Evolutionary conservation across 23 red algal genomes (phyloP), one percentile per base, ranked within the genome.

Genomic region (Cyanidiococcus yangmingshanensis): DNA sequence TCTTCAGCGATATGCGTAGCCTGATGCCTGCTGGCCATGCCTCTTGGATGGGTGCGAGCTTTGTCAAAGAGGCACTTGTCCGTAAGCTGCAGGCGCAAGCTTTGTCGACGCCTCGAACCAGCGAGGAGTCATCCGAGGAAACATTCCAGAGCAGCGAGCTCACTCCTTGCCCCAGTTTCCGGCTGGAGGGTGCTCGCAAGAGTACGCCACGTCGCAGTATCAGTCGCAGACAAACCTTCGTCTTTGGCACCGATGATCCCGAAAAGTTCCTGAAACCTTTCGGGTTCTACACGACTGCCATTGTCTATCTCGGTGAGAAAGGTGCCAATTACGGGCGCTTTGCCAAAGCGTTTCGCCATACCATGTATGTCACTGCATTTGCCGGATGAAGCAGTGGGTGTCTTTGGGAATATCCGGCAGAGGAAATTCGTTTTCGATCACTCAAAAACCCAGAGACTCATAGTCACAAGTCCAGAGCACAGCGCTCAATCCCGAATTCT

Each of bases 241-340:
- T 38, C 0, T 79, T 67, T 33, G 75, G 67, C 24, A 88, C 82
- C 21, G 78, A 79, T 32, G 85, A 82, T 82, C 85, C 85, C 7
- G 67, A 82, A 17, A 40, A 31, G 0, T 82, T 82, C 26, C 63
- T 88, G 30, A 40, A 82, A 1, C 50, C 74, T 24, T 31, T 45
- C 29, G 85, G 79, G 32, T 82, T 76, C 40, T 27, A 51, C 37
- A 40, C 76, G 1, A 41, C 59, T 0, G 39, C 77, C 2, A 71
- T 82, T 37, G 85, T 76, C 68, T 58, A 33, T 17, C 76, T 75
- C 25, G 85, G 85, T 21, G 85, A 75, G 26, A 50, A 58, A 29
- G 58, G 45, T 1, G 85, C 85, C 74, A 75, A 88, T 37, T 88
- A 76, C 35, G 85, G 85, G 2, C 38, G 78, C 37, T 88, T 79